Base-by-base conservation (phyloP, 768 basidiomycete species). In the Russula foetens region DNA sequence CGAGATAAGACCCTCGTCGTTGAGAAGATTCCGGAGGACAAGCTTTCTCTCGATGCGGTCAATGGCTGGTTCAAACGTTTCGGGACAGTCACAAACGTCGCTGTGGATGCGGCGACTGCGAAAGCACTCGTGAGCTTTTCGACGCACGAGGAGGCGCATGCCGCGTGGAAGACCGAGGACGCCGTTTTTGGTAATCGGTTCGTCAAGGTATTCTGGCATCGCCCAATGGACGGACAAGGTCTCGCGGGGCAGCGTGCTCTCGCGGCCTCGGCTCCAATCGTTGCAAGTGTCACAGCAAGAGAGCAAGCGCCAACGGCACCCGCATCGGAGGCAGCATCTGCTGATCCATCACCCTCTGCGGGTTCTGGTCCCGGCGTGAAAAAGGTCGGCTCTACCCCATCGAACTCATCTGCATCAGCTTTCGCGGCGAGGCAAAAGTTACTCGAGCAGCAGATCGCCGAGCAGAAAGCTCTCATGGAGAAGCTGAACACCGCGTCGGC, bases 121-220 rank as follows among this genome's bases (percentile, higher is more conserved):
- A 92, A 94, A 70, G 93, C 93, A 0, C 74, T 98, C 51, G 88
- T 98, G 63, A 92, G 88, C 65, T 98, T 97, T 72, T 79, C 83
- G 35, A 82, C 78, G 9, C 92, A 94, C 69, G 82, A 81, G 23
- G 89, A 94, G 67, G 95, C 95, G 0, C 84, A 88, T 68, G 81
- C 83, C 14, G 95, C 95, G 1, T 93, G 94, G 90, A 91, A 90
- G 71, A 84, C 85, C 26, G 90, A 95, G 72, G 92, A 96, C 63
- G 92, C 94, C n/a, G 88, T 97, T 15, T 97, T 97, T 68, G 84
- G 84, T 12, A 95, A 94, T 67, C 84, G 95, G 52, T 97, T 97
- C 71, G 94, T 97, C 65, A 96, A 95, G 73, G 79, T 97, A 35
- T 92, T 96, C 68, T 97, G 95, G 93, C 92, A 96, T 73, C 80